Evolutionary conservation across 805 yeast genomes (phyloP).

Genomic region (Sungouiella thailandica): DNA sequence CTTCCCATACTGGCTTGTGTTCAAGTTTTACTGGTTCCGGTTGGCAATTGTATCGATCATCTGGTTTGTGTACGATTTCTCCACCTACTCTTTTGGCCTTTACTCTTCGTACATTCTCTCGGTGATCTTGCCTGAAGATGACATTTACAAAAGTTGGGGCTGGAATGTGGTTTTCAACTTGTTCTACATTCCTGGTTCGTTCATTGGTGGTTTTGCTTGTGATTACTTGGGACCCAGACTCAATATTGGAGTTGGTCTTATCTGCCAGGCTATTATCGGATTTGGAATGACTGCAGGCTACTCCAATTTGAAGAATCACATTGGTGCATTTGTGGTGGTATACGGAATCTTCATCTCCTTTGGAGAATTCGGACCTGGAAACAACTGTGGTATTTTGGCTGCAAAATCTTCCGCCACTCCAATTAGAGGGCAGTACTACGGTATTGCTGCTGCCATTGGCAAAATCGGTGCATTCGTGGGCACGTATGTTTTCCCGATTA

Average conservation of each 20-base stretch:
- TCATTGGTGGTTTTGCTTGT: slow-evolving; percentile 78
- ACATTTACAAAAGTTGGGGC: slow-evolving; percentile 73
- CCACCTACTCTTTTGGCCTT: slow-evolving; percentile 81
- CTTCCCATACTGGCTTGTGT: slow-evolving; percentile 62
- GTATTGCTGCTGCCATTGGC: slow-evolving; percentile 87
- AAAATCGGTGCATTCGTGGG: slow-evolving; percentile 93
- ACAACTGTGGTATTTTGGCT: slow-evolving; percentile 83
- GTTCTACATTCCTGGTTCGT: slow-evolving; percentile 87
- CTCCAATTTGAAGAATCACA: slow-evolving; percentile 47
- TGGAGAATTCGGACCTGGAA: slow-evolving; percentile 95
- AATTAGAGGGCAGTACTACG: slow-evolving; percentile 86
- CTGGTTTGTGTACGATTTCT: slow-evolving; percentile 92
- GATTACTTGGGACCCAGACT: slow-evolving; percentile 90
- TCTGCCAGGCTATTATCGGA: slow-evolving; percentile 73
- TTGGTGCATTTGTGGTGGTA: slow-evolving; percentile 78
- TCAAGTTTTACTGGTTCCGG: slow-evolving; percentile 85
- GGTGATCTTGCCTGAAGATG: slow-evolving; percentile 51
- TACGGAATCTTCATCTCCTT: slow-evolving; percentile 83
- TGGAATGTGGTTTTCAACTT: slow-evolving; percentile 88
- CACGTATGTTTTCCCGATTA: slow-evolving; percentile 80
- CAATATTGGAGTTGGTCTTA: slow-evolving; percentile 65
- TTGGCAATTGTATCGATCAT: slow-evolving; percentile 62
- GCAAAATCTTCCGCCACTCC: slow-evolving; percentile 84
- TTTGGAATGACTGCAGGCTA: slow-evolving; percentile 76
- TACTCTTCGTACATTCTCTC: slow-evolving; percentile 70